Evolutionary conservation across 768 basidiomycete genomes (phyloP), one percentile per base, ranked within the genome.

Genomic region (Paxillus rubicundulus): DNA sequence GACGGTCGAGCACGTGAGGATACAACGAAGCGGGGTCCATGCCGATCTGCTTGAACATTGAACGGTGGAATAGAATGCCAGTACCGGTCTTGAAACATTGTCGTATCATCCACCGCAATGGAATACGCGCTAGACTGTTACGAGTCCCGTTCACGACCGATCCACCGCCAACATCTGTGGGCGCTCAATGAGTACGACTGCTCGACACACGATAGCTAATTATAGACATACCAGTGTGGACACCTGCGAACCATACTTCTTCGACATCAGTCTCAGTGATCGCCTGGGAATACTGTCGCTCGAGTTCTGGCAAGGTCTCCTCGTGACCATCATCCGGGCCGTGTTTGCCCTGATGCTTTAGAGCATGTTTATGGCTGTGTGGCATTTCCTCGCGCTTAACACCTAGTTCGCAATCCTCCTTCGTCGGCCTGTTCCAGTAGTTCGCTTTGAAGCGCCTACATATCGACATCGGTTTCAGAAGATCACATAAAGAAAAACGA

Each of bases 191-290:
- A 52, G 49, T 44, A 45, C 2, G 17, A 14, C 24, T 9, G 20
- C 2, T 18, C 16, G 24, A 42, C 44, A 42, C 44, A 40, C 5
- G 18, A 20, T 14, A 14, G 28, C 3, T 20, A 36, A 9, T 5
- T n/a, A 28, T 5, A 28, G 21, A 69, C 77, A 27, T 57, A 87
- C 88, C 87, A 42, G 80, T 80, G 57, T 90, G 88, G 58, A 78
- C 81, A 0, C 89, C 89, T 4, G 87, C 67, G 59, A 91, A 92
- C 89, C 89, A 91, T 1, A 92, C 89, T 58, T 92, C 88, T 43
- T 81, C 75, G 4, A 88, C 81, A 52, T 89, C 71, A 1, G 88
- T 89, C 46, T 64, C 40, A 16, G 64, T 59, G 20, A 69, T 66
- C 4, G 68, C 63, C 16, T 47, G 56, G 55, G 74, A 66, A 47